Base-by-base conservation (phyloP, 371 early-diverging fungal species). In the Fennellomyces sp. region DNA sequence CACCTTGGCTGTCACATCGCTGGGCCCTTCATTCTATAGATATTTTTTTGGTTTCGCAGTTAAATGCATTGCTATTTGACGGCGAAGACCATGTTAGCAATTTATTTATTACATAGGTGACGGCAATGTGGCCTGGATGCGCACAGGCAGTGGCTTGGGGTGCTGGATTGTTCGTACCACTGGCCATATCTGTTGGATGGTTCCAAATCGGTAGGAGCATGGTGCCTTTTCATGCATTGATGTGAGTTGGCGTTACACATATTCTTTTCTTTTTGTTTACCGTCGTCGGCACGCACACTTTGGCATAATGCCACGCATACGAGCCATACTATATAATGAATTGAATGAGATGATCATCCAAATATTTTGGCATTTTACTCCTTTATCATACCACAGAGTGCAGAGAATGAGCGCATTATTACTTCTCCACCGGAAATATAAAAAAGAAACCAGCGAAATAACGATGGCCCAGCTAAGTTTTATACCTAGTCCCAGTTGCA, bases 21-120 rank as follows among this genome's bases (percentile, higher is more conserved):
- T 85, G n/a, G 83, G 86, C 25, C 86, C 84, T 52, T 85, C 86
- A 30, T 77, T 81, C 83, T 84, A 60, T 3, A 42, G 6, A 58
- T 3, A 33, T 26, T 60, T 39, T 39, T 42, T 38, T 28, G 15
- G 7, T 29, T 17, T 27, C 12, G 21, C 39, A 5, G 6, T 33
- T 52, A 1, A 36, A 5, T 25, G 27, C 12, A 28, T 12, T 5
- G 17, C 25, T 6, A 1, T 17, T 47, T 3, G n/a, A 15, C 5
- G 28, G 29, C 12, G 10, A n/a, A 4, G 23, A 2, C 7, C 19
- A 39, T 13, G 30, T n/a, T n/a, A n/a, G n/a, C n/a, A n/a, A n/a
- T n/a, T n/a, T 57, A n/a, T 5, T 35, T 56, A 70, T 71, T 77
- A 82, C 84, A 69, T 73, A 81, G 11, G 83, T 84, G 23, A 84